Base-by-base conservation (phyloP, 306 rosid species). In the Purshia tridentata region DNA sequence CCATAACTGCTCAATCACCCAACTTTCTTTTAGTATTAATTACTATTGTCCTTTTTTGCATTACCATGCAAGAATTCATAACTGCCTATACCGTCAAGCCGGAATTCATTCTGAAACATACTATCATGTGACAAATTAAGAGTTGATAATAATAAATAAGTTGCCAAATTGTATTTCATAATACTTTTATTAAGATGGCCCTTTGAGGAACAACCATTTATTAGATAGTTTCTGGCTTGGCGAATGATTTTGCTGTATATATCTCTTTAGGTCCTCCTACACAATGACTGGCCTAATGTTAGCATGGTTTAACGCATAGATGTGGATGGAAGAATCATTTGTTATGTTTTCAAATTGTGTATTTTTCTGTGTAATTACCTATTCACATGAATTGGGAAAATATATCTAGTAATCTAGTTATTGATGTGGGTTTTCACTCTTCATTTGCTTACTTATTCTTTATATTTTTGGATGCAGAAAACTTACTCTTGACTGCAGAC, bases 401-500 rank as follows among this genome's bases (percentile, higher is more conserved):
- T 63, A 41, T 67, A 5, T 2, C 14, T 6, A 8, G 15, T 47
- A 53, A 3, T 29, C 48, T 11, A 11, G 37, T 54, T 14, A 18
- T 42, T 63, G 16, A 63, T n/a, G 51, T n/a, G 16, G 68, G 16
- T 16, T 29, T 29, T 29, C 9, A 49, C 63, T 64, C 12, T 39
- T 72, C 35, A 57, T 67, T 35, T 75, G 11, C 58, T 55, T 19
- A 53, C 44, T 55, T 35, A 9, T 73, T 70, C 81, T 50, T 39
- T 44, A 52, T 44, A 71, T 58, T 39, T 48, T 73, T 67, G 79
- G 58, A 41, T 81, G 86, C 93, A 93, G 97, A 93, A 80, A 93
- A 89, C 84, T 84, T 93, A 69, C 91, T 93, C 56, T 75, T 93
- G 82, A 89, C 91, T 49, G 91, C 88, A 50, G 94, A 93, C 77